Conservation (phyloP, 768 basidiomycete species). For the Mrakia gelida region DNA sequence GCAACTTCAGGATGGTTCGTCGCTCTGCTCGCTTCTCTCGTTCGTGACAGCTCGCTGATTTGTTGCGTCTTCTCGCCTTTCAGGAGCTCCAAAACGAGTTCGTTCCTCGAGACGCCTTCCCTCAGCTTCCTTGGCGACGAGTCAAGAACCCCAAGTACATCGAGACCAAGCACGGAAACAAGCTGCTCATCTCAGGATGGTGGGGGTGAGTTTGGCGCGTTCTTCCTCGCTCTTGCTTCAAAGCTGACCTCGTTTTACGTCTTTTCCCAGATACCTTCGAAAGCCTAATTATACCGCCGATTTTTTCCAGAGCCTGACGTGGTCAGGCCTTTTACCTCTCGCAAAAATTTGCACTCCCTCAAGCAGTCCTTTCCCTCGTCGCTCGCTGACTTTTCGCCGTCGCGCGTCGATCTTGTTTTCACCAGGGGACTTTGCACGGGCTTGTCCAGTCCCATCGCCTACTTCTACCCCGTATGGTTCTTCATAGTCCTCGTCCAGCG, state of each 20-base stretch:
- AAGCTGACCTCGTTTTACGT: not conserved
- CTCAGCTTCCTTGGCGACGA: constrained; percentile 77
- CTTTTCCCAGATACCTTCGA: not conserved
- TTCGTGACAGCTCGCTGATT: not conserved
- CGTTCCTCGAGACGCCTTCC: constrained; percentile 84
- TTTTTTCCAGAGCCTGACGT: not conserved
- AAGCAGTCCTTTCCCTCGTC: not conserved
- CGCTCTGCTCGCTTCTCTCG: not conserved
- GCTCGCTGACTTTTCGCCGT: too few species aligned
- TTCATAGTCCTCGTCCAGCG: constrained; percentile 81
- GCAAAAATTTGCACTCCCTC: not conserved
- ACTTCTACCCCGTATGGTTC: constrained; percentile 30
- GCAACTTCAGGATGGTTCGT: constrained; percentile 74
- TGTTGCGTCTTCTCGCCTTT: too few species aligned
- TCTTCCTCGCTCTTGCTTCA: not conserved
- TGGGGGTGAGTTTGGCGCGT: constrained; percentile 54
- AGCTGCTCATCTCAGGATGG: constrained; percentile 86
- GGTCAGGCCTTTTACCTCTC: too few species aligned
- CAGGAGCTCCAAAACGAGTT: constrained; percentile 77
- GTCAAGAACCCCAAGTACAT: constrained; percentile 84
- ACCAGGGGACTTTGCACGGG: constrained; percentile 77
- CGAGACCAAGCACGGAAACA: constrained; percentile 91
- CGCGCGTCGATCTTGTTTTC: not conserved
- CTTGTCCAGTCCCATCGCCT: constrained; percentile 43
- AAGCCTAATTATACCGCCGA: constrained; percentile 89